Evolutionary conservation across 179 eudicot genomes (phyloP).

Genomic region (Silene vulgaris): DNA sequence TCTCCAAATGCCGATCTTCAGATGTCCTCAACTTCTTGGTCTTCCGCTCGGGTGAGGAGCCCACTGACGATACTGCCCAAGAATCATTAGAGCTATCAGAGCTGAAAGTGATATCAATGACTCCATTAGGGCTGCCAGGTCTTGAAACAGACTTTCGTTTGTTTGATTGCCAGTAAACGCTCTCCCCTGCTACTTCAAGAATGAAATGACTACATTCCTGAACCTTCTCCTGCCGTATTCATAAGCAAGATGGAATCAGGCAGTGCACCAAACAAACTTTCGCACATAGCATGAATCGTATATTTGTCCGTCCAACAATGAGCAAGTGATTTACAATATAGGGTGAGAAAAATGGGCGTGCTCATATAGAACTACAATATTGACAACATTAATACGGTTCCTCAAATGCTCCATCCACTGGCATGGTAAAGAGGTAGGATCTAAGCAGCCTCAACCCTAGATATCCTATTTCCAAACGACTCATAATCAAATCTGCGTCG

Average conservation of each 20-base stretch:
- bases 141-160: conserved; percentile 23
- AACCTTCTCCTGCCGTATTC: conserved; percentile 26
- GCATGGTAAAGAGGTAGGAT: neutral
- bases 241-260: neutral
- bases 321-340: neutral
- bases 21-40: conserved; percentile 26
- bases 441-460: neutral
- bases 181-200: conserved; percentile 17
- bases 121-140: conserved; percentile 36
- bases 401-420: neutral
- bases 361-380: neutral
- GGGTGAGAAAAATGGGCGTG: neutral
- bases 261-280: neutral
- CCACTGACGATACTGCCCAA: conserved; percentile 24
- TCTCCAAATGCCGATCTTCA: conserved; percentile 16
- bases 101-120: conserved; percentile 31
- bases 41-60: conserved; percentile 26
- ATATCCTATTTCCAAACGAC: neutral
- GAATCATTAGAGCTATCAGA: conserved; percentile 34
- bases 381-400: neutral
- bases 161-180: conserved; percentile 14
- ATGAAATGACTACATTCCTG: conserved; percentile 25
- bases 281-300: neutral
- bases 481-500: neutral
- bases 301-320: neutral